These are phyloP conservation scores for Penicillium maclennaniae DNA, from an alignment of 495 filamentous ascomycete genomes.

Conservation along the genomic window DNA sequence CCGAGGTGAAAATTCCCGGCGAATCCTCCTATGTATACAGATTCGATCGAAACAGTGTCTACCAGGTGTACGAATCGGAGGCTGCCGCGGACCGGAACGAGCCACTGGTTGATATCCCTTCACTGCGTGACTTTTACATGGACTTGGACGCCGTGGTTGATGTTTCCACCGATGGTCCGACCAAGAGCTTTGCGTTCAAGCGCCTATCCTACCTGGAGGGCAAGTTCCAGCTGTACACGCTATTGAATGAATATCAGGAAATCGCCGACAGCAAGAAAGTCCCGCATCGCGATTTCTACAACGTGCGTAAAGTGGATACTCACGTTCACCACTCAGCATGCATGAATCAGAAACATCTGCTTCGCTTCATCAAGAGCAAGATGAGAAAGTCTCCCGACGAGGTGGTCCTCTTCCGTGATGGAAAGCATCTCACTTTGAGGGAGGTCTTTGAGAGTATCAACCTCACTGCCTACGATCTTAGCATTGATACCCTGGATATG, in stretches of 20 bases:
- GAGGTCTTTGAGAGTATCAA: constrained; percentile 98
- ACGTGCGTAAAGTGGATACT: constrained; percentile 96
- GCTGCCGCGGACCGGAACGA: constrained; percentile 54
- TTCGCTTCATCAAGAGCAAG: constrained; percentile 98
- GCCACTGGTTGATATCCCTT: constrained; percentile 78
- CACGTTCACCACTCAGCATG: constrained; percentile 99
- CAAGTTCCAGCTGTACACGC: constrained; percentile 88
- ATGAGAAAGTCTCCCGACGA: constrained; percentile 97
- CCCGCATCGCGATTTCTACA: constrained; percentile 97
- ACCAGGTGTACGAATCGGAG: constrained; percentile 75
- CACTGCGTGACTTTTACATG: constrained; percentile 88
- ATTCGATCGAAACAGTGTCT: constrained; percentile 80
- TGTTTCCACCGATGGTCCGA: constrained; percentile 88
- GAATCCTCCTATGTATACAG: constrained; percentile 64
- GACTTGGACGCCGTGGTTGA: constrained; percentile 83
- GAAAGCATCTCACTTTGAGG: constrained; percentile 81
- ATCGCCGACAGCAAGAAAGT: constrained; percentile 96
- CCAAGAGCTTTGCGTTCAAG: constrained; percentile 94
- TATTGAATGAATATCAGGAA: constrained; percentile 96
- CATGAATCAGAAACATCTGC: constrained; percentile 98
- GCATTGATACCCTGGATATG: constrained; percentile 98
- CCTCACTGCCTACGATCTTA: constrained; percentile 92
- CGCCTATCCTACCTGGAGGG: constrained; percentile 92
- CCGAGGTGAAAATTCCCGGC: constrained; percentile 67
- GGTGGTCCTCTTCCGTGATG: constrained; percentile 88